phyloP scores from a whole-genome alignment of 305 asterid species.

The Fraxinus dipetala region DNA sequence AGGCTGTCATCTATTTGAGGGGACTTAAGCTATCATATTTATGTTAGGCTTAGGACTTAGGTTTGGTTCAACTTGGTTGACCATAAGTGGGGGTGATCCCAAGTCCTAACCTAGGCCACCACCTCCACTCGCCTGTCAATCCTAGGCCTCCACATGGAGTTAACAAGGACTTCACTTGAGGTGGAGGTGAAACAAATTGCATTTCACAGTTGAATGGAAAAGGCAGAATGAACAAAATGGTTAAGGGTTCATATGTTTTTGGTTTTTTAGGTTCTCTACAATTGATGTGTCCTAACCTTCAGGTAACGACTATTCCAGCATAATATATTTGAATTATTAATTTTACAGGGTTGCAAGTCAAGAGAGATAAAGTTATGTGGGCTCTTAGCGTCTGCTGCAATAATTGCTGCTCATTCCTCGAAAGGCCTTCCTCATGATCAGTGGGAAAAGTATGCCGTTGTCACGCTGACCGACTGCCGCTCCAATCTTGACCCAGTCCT shows the following conservation, averaged over 20 bases:
- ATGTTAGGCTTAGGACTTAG: not conserved
- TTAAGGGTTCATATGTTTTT: not conserved
- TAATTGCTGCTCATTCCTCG: conserved; percentile 53
- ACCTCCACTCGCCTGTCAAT: not conserved
- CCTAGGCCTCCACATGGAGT: not conserved
- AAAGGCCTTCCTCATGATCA: conserved; percentile 50
- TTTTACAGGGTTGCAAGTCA: conserved; percentile 55
- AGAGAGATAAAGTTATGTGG: conserved; percentile 56
- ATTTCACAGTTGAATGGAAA: not conserved
- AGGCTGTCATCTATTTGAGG: not conserved
- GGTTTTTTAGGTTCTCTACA: not conserved
- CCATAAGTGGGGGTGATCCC: not conserved
- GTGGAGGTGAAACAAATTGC: not conserved
- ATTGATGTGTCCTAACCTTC: not conserved
- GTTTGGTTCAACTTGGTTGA: not conserved
- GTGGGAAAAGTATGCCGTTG: conserved; percentile 69
- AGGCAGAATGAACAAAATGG: not conserved
- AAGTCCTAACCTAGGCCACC: not conserved
- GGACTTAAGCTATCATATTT: not conserved
- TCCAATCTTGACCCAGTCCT: conserved; percentile 73
- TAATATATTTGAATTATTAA: conserved; percentile 14
- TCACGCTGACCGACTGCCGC: conserved; percentile 71
- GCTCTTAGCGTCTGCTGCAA: conserved; percentile 58
- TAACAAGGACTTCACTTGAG: not conserved
- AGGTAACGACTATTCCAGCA: not conserved